Base-by-base conservation (phyloP, 2,329 filamentous ascomycete species). In the Cytospora schulzeri region DNA sequence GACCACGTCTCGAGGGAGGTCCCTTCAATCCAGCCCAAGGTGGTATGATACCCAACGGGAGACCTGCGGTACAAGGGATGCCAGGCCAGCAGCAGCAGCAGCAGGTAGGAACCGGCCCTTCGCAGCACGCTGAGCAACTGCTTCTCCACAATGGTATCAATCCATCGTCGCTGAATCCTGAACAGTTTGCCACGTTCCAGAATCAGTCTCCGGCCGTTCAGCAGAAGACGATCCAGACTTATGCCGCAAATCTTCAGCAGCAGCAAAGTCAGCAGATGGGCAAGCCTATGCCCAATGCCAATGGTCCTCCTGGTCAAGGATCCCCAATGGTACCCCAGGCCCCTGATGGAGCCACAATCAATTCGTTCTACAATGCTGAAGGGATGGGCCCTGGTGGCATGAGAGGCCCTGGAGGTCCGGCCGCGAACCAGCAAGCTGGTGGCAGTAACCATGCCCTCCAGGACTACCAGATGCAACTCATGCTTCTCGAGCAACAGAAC, bases 401-500 rank as follows among this genome's bases (percentile, higher is more conserved):
- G 80, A 84, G 89, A 62, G 62, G 62, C n/a, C 76, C 78, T 38
- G 61, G 64, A 19, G 83, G 78, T 50, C 79, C 81, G 31, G 81
- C 78, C 48, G 80, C 76, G 64, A 77, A 76, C 38, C 81, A 82
- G 68, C 78, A 77, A 19, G 81, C 77, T 67, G 82, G 78, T 70
- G 83, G 80, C 58, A 90, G 89, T 76, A 94, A 92, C 74, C 91
- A 93, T 74, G 91, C 91, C 26, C 81, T 94, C 81, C 91, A 93
- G 76, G 91, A 95, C 75, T 94, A 94, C 72, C 91, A 94, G 79
- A 93, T 93, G 91, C 91, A 94, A 75, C 79, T 94, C 73, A 94
- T 93, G 91, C 78, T 93, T 57, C 83, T 94, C 19, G 91, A 94
- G 77, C 91, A 93, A 76, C 91, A 94, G 77, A 94, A 94, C 71